Conservation (phyloP, 345 rosid genomes). For the Lagerstroemia speciosa region DNA sequence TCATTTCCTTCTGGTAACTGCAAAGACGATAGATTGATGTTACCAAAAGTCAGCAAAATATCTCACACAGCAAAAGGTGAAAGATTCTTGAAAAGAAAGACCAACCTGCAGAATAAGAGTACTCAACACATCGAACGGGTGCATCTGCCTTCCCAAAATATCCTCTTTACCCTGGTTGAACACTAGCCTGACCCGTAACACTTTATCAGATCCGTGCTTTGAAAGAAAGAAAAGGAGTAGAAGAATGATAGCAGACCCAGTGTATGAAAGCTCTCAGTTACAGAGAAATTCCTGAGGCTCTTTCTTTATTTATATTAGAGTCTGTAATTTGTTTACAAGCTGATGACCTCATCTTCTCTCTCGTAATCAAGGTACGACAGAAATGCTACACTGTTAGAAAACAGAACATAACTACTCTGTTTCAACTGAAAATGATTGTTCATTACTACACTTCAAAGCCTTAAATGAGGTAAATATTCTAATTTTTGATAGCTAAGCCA, state of each 20-base stretch:
- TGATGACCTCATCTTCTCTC: too few species aligned
- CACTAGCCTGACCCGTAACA: conserved; percentile 89
- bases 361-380: too few species aligned
- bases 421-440: too few species aligned
- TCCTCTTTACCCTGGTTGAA: conserved; percentile 78
- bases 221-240: too few species aligned
- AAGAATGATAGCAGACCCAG: too few species aligned
- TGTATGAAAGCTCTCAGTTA: too few species aligned
- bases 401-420: too few species aligned
- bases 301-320: too few species aligned
- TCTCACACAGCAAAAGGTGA: neutral
- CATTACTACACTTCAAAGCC: conserved; percentile 8
- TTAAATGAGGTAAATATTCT: neutral
- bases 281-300: too few species aligned
- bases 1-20: neutral
- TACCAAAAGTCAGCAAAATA: neutral
- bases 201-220: too few species aligned
- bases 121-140: conserved; percentile 85
- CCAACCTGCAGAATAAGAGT: conserved; percentile 91
- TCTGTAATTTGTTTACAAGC: too few species aligned
- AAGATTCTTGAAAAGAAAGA: conserved; percentile 2
- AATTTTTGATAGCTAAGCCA: neutral
- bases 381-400: too few species aligned
- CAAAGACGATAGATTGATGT: neutral
- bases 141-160: conserved; percentile 83